Base-by-base conservation (phyloP, 2,329 filamentous ascomycete genomes). In the Talaromyces sp. region DNA sequence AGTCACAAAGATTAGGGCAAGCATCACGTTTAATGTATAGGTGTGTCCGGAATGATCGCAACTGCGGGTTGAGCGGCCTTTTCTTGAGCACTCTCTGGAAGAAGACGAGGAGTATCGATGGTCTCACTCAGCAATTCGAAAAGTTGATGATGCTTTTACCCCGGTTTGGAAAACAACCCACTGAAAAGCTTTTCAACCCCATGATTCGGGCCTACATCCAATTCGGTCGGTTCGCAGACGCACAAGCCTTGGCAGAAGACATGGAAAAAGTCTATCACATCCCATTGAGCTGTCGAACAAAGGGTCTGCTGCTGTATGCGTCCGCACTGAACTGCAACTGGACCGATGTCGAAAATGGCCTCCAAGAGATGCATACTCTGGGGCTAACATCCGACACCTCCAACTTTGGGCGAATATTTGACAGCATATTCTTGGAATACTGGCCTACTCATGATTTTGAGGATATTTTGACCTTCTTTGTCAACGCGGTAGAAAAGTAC, bases 401-500 rank as follows among this genome's bases (percentile, higher is more conserved):
- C 16, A 68, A 72, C 54, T 78, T 78, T 51, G 56, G 66, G 2
- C 67, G 67, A 5, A 66, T 71, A 27, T 78, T 78, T 55, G 74
- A 78, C 59, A 74, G 75, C 28, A 70, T 78, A 51, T 77, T 78
- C 51, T 65, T 78, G 40, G 76, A 78, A 64, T 78, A 73, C 56
- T 78, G 75, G 69, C 68, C 75, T 5, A 69, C 68, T 28, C 74
- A 78, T 61, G 67, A 73, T 4, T 73, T 71, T 0, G 14, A 60
- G 16, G 66, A 72, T 27, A 76, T 75, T 34, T 68, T 68, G n/a
- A 67, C 74, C 9, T 78, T 78, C 50, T 61, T 78, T 56, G 67
- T 73, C 23, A 66, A 67, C 23, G 73, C 69, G 31, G 70, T 78
- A 51, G 69, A 74, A 23, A 68, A 73, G 23, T 77, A 75, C 61